phyloP scores from a whole-genome alignment of 2,329 filamentous ascomycete species.

The Furcasterigmium furcatum region DNA sequence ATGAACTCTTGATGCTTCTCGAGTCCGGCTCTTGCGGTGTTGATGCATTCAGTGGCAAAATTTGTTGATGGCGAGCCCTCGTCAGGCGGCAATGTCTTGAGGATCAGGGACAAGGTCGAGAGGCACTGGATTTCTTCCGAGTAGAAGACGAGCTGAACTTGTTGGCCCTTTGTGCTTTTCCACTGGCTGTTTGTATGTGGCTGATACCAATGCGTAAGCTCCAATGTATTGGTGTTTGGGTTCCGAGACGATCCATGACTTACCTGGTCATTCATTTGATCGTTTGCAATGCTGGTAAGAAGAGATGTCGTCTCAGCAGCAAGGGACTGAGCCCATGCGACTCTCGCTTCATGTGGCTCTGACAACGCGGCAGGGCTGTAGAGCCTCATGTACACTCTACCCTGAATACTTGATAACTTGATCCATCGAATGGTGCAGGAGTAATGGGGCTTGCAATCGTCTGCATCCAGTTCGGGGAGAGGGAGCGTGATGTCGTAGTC shows the following conservation, averaged over 20 bases:
- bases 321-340: conserved; percentile 6
- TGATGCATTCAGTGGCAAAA: conserved; percentile 18
- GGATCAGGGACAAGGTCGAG: conserved; percentile 19
- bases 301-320: background rate
- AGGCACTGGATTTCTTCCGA: conserved; percentile 15
- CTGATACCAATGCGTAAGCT: too few species aligned
- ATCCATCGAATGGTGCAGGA: conserved; percentile 10
- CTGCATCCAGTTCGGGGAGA: background rate
- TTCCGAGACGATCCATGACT: too few species aligned
- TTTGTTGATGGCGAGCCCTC: conserved; percentile 6
- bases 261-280: too few species aligned
- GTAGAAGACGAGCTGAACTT: conserved; percentile 11
- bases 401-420: conserved; percentile 15
- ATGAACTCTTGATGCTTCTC: conserved; percentile 14
- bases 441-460: background rate
- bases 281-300: background rate
- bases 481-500: conserved; percentile 21
- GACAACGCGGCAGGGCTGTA: conserved; percentile 19
- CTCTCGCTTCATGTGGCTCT: conserved; percentile 12
- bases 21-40: conserved; percentile 14
- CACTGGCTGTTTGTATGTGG: background rate
- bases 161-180: background rate
- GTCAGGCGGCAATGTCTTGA: conserved; percentile 15
- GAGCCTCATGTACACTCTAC: conserved; percentile 19
- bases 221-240: too few species aligned